These are phyloP conservation scores for Cyberlindnera sargentensis DNA, from an alignment of 805 yeast genomes.

Conservation along the genomic window DNA sequence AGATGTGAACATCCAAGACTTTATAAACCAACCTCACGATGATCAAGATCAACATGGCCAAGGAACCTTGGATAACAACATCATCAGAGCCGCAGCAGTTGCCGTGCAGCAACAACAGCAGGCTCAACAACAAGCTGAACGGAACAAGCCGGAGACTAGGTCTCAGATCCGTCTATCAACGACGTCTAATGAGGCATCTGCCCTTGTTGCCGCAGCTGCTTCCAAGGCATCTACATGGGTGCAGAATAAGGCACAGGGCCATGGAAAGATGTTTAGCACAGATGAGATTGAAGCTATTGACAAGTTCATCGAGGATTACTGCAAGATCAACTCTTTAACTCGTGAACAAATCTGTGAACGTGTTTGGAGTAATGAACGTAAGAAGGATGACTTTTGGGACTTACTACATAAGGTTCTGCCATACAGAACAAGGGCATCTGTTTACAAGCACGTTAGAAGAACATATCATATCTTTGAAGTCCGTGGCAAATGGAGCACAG, in stretches of 20 bases:
- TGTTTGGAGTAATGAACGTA: slow-evolving; percentile 81
- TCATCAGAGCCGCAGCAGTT: slow-evolving; percentile 21
- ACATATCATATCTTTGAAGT: slow-evolving; percentile 81
- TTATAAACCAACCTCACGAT: slow-evolving; percentile 22
- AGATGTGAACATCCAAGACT: slow-evolving; percentile 29
- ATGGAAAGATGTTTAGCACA: slow-evolving; percentile 38
- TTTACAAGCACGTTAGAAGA: slow-evolving; percentile 89
- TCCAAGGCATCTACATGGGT: slow-evolving; percentile 31
- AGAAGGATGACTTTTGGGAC: slow-evolving; percentile 90
- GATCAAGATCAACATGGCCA: slow-evolving; percentile 2
- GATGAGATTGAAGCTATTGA: slow-evolving; percentile 71
- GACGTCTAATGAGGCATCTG: slow-evolving; percentile 28
- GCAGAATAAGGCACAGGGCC: neutral
- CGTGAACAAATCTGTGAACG: slow-evolving; percentile 70
- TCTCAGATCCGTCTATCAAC: neutral
- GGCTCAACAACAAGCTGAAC: slow-evolving; percentile 4
- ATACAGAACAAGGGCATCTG: slow-evolving; percentile 77
- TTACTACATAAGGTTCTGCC: slow-evolving; percentile 72
- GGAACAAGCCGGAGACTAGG: neutral
- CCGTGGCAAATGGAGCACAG: slow-evolving; percentile 85
- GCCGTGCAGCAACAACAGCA: slow-evolving; percentile 11
- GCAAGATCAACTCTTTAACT: slow-evolving; percentile 52
- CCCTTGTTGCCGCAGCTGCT: slow-evolving; percentile 36
- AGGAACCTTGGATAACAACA: slow-evolving; percentile 19
- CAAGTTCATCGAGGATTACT: slow-evolving; percentile 62